Base-by-base conservation (phyloP, 2,329 filamentous ascomycete species). In the Stylonectria norvegica region DNA sequence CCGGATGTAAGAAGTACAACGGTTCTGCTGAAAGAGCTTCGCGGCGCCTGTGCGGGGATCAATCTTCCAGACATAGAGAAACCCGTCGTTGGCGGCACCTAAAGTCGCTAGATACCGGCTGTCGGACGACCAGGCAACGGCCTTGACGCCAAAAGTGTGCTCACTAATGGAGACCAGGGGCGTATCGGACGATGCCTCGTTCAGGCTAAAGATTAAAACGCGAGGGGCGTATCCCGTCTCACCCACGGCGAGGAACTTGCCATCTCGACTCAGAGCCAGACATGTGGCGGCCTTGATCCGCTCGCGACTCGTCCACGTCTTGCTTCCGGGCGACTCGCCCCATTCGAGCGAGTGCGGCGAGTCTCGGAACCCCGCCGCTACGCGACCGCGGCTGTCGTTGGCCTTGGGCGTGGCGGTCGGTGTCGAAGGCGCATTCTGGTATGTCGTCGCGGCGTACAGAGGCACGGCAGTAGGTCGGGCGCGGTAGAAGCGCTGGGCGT, bases 161-260 rank as follows among this genome's bases (percentile, higher is more conserved):
- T 98, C 93, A 39, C 81, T 86, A 40, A 98, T 79, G 23, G 86
- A 88, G 3, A 89, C 86, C 5, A 96, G 72, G 3, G 93, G 93
- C 1, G 76, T 77, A 56, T 97, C 90, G 3, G 83, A 85, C 2
- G 87, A 86, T 23, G 76, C 76, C 57, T 95, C 89, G 54, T 86
- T 79, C 5, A 93, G 81, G 20, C 81, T 89, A 66, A 95, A 98
- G 39, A 98, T 83, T 42, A 97, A 73, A 16, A 98, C 89, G 38
- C 93, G 79, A 5, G 93, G 93, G 38, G 85, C 86, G 64, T 97
- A 96, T 16, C 93, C 93, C 4, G 90, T 95, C 76, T 98, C 93
- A 56, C 93, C 93, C 3, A 97, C 86, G 7, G 91, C 93, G 37
- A 98, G 72, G 60, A 86, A 94, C 54, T 80, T 85, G 20, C 87